Evolutionary conservation across 768 basidiomycete species (phyloP).

Genomic region (Gelatoporia subvermispora): DNA sequence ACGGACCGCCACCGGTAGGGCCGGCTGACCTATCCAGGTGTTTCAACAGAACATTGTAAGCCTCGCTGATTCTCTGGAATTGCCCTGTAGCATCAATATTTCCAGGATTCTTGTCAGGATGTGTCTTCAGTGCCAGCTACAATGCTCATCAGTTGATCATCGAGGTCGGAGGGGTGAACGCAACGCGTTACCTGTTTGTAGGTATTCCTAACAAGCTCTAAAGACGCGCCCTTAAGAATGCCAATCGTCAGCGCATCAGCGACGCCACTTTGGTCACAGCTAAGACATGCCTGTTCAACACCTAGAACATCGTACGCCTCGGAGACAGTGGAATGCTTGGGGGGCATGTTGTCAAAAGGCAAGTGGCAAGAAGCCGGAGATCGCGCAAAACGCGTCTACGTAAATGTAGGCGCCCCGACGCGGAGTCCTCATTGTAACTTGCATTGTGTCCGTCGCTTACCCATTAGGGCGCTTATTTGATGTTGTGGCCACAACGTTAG

Average conservation of each 20-base stretch:
- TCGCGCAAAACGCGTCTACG: neutral
- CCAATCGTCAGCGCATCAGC: too few relatives aligned
- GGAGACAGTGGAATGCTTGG: constrained; percentile 27
- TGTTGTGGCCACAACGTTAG: too few relatives aligned
- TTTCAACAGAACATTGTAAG: constrained; percentile 57
- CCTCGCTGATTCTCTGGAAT: constrained; percentile 67
- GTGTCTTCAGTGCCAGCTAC: constrained; percentile 60
- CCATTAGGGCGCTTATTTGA: too few relatives aligned
- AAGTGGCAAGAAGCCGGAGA: neutral
- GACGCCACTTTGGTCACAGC: too few relatives aligned
- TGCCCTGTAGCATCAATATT: constrained; percentile 61
- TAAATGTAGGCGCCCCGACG: constrained; percentile 1
- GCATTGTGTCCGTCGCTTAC: too few relatives aligned
- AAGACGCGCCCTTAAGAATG: constrained; percentile 50
- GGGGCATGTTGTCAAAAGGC: constrained; percentile 26
- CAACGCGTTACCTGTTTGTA: constrained; percentile 55
- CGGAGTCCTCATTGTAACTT: neutral
- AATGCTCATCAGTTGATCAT: neutral
- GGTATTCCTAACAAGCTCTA: constrained; percentile 60
- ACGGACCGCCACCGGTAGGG: constrained; percentile 18
- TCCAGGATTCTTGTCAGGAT: constrained; percentile 74
- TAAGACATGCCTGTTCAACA: constrained; percentile 50
- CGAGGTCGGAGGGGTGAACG: neutral
- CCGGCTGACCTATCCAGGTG: constrained; percentile 41
- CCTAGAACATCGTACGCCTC: constrained; percentile 44